A percentile compares a stretch with the other conserved stretches of the same genome.
Evolutionary conservation across 176 grass and related monocot species (phyloP).

Genomic region (Paspalum notatum): DNA sequence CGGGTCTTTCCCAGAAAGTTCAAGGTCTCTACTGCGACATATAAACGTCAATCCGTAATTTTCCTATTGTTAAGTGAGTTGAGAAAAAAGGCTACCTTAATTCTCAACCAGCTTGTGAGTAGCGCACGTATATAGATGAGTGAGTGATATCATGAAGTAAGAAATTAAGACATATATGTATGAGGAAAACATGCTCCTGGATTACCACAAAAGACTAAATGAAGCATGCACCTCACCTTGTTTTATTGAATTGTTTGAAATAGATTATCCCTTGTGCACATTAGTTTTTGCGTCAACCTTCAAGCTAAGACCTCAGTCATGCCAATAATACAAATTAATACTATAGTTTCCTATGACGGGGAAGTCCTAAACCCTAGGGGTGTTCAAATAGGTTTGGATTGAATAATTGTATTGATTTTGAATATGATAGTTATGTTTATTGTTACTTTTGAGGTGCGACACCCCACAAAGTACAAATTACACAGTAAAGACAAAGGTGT

Average conservation of each 20-base stretch:
- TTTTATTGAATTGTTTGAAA: slow-evolving; percentile 29
- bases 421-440: too few relatives aligned
- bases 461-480: too few relatives aligned
- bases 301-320: too few relatives aligned
- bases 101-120: slow-evolving; percentile 32
- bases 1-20: slow-evolving; percentile 33
- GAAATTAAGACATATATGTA: slow-evolving; percentile 21
- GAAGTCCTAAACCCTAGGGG: too few relatives aligned
- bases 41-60: not conserved
- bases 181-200: slow-evolving; percentile 1
- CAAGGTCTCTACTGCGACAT: slow-evolving; percentile 47
- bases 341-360: too few relatives aligned
- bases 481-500: too few relatives aligned
- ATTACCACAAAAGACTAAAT: slow-evolving; percentile 14
- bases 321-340: too few relatives aligned
- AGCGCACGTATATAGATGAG: slow-evolving; percentile 34
- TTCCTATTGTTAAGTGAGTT: slow-evolving; percentile 43
- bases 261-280: not conserved
- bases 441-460: too few relatives aligned
- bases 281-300: not conserved
- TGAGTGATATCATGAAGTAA: slow-evolving; percentile 14
- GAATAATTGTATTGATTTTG: too few relatives aligned
- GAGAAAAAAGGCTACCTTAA: slow-evolving; percentile 17
- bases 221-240: not conserved
- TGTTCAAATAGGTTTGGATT: too few relatives aligned